Evolutionary conservation across 2,329 filamentous ascomycete genomes (phyloP), one percentile per base, ranked within the genome.

Genomic region (Pseudonectria foliicola): DNA sequence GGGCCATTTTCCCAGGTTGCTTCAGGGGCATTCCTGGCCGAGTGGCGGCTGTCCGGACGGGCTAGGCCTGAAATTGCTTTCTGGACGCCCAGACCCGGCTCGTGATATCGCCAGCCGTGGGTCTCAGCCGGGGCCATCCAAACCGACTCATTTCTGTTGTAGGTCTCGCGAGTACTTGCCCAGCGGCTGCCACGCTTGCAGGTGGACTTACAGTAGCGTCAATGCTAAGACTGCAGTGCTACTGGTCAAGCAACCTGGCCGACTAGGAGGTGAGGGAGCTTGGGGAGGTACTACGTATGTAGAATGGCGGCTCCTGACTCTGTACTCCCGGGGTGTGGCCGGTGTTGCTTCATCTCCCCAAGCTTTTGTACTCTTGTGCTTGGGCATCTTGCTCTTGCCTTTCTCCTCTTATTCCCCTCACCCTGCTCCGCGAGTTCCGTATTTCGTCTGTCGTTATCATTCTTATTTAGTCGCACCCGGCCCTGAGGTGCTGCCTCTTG

Each of bases 101-200:
- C 40, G 31, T 51, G 48, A 51, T 51, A 52, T 48, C 38, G 40
- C 43, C 44, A 51, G 44, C 37, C 44, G 41, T 46, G 46, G 48
- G 46, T 50, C 48, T 52, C 38, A 46, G 44, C 39, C 40, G 37
- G 37, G 33, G 31, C 27, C 27, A 31, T 44, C 26, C 23, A 37
- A 24, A 31, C 28, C 29, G 14, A 42, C 41, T 49, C 48, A 49
- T 51, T 51, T 51, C 48, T 49, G 18, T 8, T 8, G 18, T 21
- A 8, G 8, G 18, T 8, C 5, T 8, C 8, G 18, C 18, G 8
- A 21, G 18, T 21, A 21, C 18, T 21, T 21, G 5, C 5, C 18
- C 18, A 21, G 5, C 18, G 18, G 18, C 18, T 5, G 18, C 18
- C 18, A 21, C 18, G 18, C 18, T 21, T 21, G 18, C 8, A 21